phyloP scores from a whole-genome alignment of 805 yeast genomes.

The Candida wancherniae region DNA sequence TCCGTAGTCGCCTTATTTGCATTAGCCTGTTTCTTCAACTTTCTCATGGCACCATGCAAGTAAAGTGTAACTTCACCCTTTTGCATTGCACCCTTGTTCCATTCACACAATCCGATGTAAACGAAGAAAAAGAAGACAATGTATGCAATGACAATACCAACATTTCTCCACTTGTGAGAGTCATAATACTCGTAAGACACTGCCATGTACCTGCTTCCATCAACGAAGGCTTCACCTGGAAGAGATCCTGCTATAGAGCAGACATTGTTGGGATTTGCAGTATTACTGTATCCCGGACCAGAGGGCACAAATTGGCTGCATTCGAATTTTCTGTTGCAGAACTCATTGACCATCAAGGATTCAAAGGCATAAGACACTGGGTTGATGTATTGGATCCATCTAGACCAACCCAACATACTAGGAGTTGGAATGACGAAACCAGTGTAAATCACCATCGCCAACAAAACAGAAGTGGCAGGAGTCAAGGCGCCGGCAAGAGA shows the following conservation, averaged over 20 bases:
- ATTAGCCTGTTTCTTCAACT: constrained; percentile 34
- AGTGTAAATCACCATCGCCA: constrained; percentile 54
- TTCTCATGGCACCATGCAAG: constrained; percentile 39
- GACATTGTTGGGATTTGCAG: constrained; percentile 36
- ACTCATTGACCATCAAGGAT: constrained; percentile 60
- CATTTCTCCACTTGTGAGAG: constrained; percentile 73
- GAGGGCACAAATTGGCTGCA: constrained; percentile 58
- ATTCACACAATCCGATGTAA: constrained; percentile 32
- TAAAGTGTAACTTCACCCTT: constrained; percentile 35
- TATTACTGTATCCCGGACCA: constrained; percentile 48
- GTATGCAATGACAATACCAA: constrained; percentile 60
- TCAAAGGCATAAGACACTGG: constrained; percentile 46
- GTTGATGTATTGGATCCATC: constrained; percentile 40
- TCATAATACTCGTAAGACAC: constrained; percentile 47
- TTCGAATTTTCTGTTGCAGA: constrained; percentile 49
- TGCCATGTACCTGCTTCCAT: constrained; percentile 55
- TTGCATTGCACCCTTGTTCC: constrained; percentile 46
- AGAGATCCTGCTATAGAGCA: constrained; percentile 60
- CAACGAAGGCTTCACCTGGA: constrained; percentile 48
- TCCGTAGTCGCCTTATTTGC: constrained; percentile 21
- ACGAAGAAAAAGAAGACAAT: constrained; percentile 37
- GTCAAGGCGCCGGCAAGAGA: constrained; percentile 41
- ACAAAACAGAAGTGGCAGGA: constrained; percentile 41
- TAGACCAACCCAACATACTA: constrained; percentile 27
- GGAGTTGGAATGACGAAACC: constrained; percentile 42